Conservation (phyloP, 2,329 filamentous ascomycete species). For the Fusarium ramigenum region DNA sequence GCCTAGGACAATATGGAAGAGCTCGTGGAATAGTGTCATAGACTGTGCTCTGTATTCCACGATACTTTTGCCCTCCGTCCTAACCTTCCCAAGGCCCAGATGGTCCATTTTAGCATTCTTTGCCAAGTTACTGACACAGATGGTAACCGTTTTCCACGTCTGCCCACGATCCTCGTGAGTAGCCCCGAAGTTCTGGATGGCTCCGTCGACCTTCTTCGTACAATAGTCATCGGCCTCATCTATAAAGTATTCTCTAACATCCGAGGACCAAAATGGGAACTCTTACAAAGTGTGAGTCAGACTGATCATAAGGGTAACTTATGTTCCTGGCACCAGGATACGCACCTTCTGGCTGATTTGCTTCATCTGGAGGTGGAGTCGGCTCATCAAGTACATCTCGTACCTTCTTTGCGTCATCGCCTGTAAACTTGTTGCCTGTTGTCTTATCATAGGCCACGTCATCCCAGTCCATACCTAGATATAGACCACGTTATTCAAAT, state of each 20-base stretch:
- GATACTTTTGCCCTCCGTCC: background rate
- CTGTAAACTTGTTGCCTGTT: background rate
- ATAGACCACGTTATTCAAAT: background rate
- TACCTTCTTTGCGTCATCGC: background rate
- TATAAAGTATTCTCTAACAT: rapidly evolving
- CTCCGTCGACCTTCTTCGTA: background rate
- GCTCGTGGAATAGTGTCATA: background rate
- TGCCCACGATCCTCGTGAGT: rapidly evolving
- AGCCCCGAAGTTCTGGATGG: rapidly evolving
- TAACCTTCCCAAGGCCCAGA: background rate
- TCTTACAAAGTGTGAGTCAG: background rate
- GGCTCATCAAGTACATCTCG: background rate
- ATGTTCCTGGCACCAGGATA: background rate
- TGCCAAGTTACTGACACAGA: rapidly evolving
- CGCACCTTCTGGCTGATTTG: background rate
- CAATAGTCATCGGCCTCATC: background rate
- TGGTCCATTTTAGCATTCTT: rapidly evolving
- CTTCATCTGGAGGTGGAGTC: background rate
- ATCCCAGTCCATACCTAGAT: background rate
- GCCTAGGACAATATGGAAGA: background rate
- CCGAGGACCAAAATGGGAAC: background rate
- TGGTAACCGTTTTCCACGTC: background rate
- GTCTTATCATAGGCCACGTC: background rate
- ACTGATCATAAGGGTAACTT: rapidly evolving
- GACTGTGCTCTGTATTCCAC: background rate